Conservation (phyloP, 805 yeast species). For the Ogataea methanolica region DNA sequence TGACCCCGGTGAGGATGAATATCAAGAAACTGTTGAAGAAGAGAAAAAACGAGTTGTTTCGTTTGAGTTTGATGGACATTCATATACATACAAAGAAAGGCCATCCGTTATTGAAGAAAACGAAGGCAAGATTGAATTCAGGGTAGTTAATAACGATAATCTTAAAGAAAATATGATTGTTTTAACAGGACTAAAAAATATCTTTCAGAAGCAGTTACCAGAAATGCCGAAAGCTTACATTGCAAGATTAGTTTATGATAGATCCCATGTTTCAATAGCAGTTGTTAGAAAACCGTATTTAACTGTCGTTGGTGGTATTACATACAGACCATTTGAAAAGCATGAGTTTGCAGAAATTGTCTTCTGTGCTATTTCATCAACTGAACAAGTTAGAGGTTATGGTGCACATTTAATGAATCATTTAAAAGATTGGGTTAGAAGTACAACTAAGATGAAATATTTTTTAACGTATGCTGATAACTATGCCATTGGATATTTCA, state of each 20-base stretch:
- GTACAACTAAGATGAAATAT: constrained; percentile 79
- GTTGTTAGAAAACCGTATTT: constrained; percentile 82
- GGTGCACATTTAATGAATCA: constrained; percentile 99
- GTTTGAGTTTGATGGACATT: constrained; percentile 70
- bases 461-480: constrained; percentile 96
- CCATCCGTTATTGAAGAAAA: constrained; percentile 93
- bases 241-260: constrained; percentile 87
- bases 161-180: constrained; percentile 84
- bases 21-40: constrained; percentile 30
- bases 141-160: constrained; percentile 96
- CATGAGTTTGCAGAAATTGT: constrained; percentile 96
- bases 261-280: constrained; percentile 94
- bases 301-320: constrained; percentile 96
- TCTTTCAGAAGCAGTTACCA: constrained; percentile 95
- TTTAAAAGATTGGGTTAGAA: constrained; percentile 88
- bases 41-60: constrained; percentile 39
- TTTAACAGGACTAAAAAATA: constrained; percentile 89
- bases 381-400: constrained; percentile 97
- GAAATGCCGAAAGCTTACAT: constrained; percentile 98
- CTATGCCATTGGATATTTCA: constrained; percentile 97
- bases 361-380: constrained; percentile 94
- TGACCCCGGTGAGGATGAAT: constrained; percentile 23
- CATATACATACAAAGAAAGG: constrained; percentile 81
- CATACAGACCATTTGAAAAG: constrained; percentile 88
- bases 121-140: constrained; percentile 87